Conservation (phyloP, 2,329 filamentous ascomycete species). For the Pyrenochaeta sp. region DNA sequence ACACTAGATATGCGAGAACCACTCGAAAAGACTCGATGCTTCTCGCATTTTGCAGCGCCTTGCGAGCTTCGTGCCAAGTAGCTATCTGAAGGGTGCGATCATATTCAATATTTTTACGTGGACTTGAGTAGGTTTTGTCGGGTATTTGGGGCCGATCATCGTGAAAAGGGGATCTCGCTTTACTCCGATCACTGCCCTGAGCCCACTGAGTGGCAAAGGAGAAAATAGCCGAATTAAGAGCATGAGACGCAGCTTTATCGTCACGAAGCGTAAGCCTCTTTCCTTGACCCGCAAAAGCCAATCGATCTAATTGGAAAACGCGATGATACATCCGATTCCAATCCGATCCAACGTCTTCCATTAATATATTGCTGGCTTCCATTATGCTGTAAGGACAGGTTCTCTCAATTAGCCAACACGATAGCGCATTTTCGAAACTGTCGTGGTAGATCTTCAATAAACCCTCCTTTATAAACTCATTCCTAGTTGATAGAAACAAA, state of each 20-base stretch:
- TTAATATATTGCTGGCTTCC: constrained; percentile 45
- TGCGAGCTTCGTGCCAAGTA: constrained; percentile 53
- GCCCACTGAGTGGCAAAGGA: constrained; percentile 63
- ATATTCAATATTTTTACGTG: constrained; percentile 24
- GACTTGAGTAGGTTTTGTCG: neutral
- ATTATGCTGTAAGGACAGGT: constrained; percentile 58
- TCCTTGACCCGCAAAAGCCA: constrained; percentile 34
- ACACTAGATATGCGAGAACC: constrained; percentile 55
- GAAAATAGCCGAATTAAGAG: constrained; percentile 60
- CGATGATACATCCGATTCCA: constrained; percentile 59
- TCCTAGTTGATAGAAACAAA: neutral
- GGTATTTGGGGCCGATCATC: neutral
- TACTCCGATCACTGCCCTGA: constrained; percentile 32
- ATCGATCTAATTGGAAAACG: constrained; percentile 57
- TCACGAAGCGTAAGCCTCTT: constrained; percentile 51
- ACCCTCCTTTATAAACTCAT: constrained; percentile 48
- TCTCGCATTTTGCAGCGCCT: constrained; percentile 46
- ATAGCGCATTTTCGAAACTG: constrained; percentile 61
- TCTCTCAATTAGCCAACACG: constrained; percentile 63
- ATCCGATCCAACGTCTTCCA: constrained; percentile 45
- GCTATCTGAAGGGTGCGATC: constrained; percentile 49
- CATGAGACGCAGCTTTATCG: constrained; percentile 50
- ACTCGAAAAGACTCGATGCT: constrained; percentile 54
- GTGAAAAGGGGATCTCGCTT: constrained; percentile 12
- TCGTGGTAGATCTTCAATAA: constrained; percentile 63